Conservation (phyloP, 2,329 filamentous ascomycete species). For the Blumeria hordei region DNA sequence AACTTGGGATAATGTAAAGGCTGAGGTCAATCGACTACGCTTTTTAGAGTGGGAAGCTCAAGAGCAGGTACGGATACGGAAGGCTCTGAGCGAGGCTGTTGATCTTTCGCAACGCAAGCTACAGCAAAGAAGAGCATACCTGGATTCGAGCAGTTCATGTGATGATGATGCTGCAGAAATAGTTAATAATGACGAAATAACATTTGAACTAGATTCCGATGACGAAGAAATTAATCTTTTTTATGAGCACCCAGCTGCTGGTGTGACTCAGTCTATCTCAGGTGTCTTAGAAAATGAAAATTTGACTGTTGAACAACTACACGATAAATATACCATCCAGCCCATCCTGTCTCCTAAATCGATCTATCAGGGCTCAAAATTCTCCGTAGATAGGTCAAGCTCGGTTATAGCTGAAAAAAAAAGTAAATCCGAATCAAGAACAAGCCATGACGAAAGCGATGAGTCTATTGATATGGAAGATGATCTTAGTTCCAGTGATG, state of each 20-base stretch:
- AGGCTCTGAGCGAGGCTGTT: constrained; percentile 49
- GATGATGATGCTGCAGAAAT: constrained; percentile 18
- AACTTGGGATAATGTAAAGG: constrained; percentile 40
- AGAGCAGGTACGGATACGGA: constrained; percentile 37
- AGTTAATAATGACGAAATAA: constrained; percentile 14
- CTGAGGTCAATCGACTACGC: constrained; percentile 34
- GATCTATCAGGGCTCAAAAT: constrained; percentile 14
- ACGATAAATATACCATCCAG: constrained; percentile 42
- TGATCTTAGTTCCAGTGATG: constrained; percentile 33
- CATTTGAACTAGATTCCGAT: constrained; percentile 15
- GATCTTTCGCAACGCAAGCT: constrained; percentile 46
- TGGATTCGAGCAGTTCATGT: constrained; percentile 25
- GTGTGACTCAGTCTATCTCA: constrained; percentile 22
- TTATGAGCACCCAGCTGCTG: constrained; percentile 33
- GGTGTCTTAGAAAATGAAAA: constrained; percentile 33
- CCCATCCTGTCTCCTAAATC: constrained; percentile 18
- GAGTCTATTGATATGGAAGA: constrained; percentile 48
- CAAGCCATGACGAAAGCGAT: constrained; percentile 25
- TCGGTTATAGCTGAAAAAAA: constrained; percentile 9
- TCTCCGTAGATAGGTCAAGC: constrained; percentile 12
- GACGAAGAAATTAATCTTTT: constrained; percentile 34
- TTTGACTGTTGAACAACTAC: constrained; percentile 44
- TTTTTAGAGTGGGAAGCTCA: constrained; percentile 39
- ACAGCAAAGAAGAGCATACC: constrained; percentile 30
- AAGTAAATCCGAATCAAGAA: constrained; percentile 6